Base-by-base conservation (phyloP, 148 eudicot genomes). In the Cornus kousa region DNA sequence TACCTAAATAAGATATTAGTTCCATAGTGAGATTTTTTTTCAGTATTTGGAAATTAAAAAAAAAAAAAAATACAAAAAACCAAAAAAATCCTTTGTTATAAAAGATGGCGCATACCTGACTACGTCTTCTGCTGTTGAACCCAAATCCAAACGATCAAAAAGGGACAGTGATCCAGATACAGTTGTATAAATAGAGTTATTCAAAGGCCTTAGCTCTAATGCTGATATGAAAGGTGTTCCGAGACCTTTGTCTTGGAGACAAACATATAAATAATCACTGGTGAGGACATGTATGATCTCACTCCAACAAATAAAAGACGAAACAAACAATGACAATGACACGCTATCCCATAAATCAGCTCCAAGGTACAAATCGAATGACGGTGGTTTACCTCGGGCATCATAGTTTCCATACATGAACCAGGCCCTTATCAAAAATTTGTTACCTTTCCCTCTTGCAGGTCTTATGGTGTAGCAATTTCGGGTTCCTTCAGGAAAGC, bases 191-290 rank as follows among this genome's bases (percentile, higher is more conserved):
- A 84, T 76, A 23, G 82, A 53, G 35, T 59, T 33, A 40, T 53
- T 53, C 9, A 87, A 32, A 43, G 24, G 80, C 33, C 89, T 74
- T 31, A 87, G 67, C 53, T 87, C 89, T 67, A 87, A 59, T 5
- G 81, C 76, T 9, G 89, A 84, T 40, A 87, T 84, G 32, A 87
- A 87, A 60, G 89, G 87, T 13, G 82, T 84, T 35, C 85, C 83
- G 17, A 1, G 35, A 7, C 73, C 83, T n/a, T 70, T 75, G 20
- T 87, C 77, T 65, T 33, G 82, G 11, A 87, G 77, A 60, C 89
- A 87, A 9, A 84, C 83, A 68, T 79, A 68, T 76, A 87, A 59
- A 46, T 77, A 77, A 71, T 87, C 84, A 0, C 73, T 64, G 7
- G 77, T 19, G 14, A 73, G 80, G 9, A 76, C 32, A 60, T 84